A percentile compares a stretch with the other conserved stretches of the same genome.
phyloP scores from a whole-genome alignment of 2,329 filamentous ascomycete genomes.

The Colletotrichum sp. region DNA sequence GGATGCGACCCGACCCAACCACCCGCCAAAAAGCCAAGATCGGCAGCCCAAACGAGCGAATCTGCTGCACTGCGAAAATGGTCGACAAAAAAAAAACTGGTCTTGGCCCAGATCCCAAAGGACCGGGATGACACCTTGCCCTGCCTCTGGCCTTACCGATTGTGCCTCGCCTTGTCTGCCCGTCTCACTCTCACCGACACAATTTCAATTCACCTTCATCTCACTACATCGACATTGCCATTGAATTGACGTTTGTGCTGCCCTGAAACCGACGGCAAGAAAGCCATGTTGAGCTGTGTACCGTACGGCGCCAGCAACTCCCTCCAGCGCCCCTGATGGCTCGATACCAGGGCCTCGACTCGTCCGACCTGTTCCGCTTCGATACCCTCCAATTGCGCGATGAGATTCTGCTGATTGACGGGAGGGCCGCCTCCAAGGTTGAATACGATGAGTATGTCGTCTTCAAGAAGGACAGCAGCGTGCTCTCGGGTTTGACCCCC shows the following conservation, averaged over 20 bases:
- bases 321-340: conserved; percentile 9
- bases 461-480: conserved; percentile 28
- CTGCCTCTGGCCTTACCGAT: not conserved
- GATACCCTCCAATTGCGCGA: conserved; percentile 34
- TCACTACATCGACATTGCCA: not conserved
- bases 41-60: not conserved
- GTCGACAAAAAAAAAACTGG: not conserved
- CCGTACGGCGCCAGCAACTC: not conserved
- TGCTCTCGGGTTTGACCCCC: not conserved
- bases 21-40: conserved; percentile 8
- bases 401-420: conserved; percentile 35
- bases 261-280: not conserved
- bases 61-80: not conserved
- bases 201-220: not conserved
- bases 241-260: not conserved
- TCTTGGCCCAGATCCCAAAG: not conserved
- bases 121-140: not conserved
- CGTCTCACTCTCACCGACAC: not conserved
- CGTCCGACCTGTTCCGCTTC: conserved; percentile 40
- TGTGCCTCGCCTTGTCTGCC: not conserved
- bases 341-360: conserved; percentile 16
- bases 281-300: conserved; percentile 11
- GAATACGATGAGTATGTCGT: conserved; percentile 44
- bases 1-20: conserved; percentile 9
- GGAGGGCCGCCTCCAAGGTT: conserved; percentile 32